Evolutionary conservation across 2,329 filamentous ascomycete genomes (phyloP).

Genomic region (Huntiella abstrusa): DNA sequence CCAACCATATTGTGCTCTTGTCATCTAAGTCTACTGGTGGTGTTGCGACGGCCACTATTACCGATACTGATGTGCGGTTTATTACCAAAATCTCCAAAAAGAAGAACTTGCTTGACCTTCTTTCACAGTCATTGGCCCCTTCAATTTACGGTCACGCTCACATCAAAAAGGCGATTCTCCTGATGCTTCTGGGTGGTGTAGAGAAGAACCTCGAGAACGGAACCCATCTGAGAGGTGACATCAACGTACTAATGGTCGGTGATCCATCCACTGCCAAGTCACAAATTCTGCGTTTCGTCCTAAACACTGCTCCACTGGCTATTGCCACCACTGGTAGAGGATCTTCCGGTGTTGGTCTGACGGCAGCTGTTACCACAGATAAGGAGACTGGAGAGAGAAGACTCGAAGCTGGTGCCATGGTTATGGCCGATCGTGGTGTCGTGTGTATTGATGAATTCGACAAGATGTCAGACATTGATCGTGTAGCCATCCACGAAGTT

Average conservation of each 20-base stretch:
- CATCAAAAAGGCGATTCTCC: slow-evolving; percentile 90
- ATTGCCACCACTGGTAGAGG: slow-evolving; percentile 95
- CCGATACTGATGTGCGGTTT: slow-evolving; percentile 91
- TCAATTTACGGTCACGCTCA: slow-evolving; percentile 95
- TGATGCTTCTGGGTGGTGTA: slow-evolving; percentile 88
- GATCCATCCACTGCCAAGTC: slow-evolving; percentile 97
- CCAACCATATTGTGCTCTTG: slow-evolving; percentile 85
- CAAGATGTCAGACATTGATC: slow-evolving; percentile 97
- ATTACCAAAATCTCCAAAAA: slow-evolving; percentile 97
- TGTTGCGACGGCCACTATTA: slow-evolving; percentile 78
- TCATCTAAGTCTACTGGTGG: slow-evolving; percentile 93
- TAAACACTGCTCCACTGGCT: slow-evolving; percentile 88
- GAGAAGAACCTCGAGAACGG: slow-evolving; percentile 98
- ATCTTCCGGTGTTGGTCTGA: slow-evolving; percentile 92
- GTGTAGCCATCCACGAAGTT: slow-evolving; percentile 98
- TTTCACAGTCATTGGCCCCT: slow-evolving; percentile 85
- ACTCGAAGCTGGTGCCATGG: slow-evolving; percentile 95
- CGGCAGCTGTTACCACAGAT: slow-evolving; percentile 90
- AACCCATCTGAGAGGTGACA: slow-evolving; percentile 92
- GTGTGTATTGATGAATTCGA: slow-evolving; percentile 99
- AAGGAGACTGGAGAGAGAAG: slow-evolving; percentile 92
- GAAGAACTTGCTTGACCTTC: slow-evolving; percentile 75
- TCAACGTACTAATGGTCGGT: slow-evolving; percentile 98
- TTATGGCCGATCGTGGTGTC: slow-evolving; percentile 87
- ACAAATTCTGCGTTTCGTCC: slow-evolving; percentile 87